phyloP scores from a whole-genome alignment of 2,329 filamentous ascomycete genomes.

The Ophiocordyceps sinensis region DNA sequence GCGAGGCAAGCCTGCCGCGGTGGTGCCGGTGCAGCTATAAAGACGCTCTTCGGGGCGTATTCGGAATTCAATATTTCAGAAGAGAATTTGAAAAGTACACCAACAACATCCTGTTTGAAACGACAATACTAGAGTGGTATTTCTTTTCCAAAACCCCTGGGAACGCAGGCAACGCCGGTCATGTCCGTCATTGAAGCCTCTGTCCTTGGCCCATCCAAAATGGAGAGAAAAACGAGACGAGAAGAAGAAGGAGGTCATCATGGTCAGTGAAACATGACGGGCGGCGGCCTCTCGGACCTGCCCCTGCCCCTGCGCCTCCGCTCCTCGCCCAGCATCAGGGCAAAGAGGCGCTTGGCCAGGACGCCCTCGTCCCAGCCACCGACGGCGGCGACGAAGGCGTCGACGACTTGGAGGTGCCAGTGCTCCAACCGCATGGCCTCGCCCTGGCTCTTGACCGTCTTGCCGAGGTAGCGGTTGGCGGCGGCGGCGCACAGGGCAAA shows the following conservation, averaged over 20 bases:
- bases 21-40: too few species aligned
- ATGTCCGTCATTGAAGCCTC: too few species aligned
- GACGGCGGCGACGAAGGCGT: constrained; percentile 34
- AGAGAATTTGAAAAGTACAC: too few species aligned
- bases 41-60: too few species aligned
- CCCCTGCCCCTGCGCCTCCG: constrained; percentile 8
- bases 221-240: too few species aligned
- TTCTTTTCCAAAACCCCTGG: too few species aligned
- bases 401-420: constrained; percentile 44
- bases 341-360: constrained; percentile 38
- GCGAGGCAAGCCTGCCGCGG: too few species aligned
- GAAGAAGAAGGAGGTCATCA: not conserved
- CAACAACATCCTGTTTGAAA: too few species aligned
- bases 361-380: constrained; percentile 34
- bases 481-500: constrained; percentile 11
- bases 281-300: constrained; percentile 4
- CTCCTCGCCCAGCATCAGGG: constrained; percentile 35
- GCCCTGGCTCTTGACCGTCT: constrained; percentile 30
- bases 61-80: too few species aligned
- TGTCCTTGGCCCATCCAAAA: not conserved
- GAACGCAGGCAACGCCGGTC: too few species aligned
- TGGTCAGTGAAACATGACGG: constrained; percentile 17
- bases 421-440: constrained; percentile 32
- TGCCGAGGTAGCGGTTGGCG: constrained; percentile 28
- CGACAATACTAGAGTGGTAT: too few species aligned